Base-by-base conservation (phyloP, 2,329 filamentous ascomycete genomes). In the Alternaria burnsii region DNA sequence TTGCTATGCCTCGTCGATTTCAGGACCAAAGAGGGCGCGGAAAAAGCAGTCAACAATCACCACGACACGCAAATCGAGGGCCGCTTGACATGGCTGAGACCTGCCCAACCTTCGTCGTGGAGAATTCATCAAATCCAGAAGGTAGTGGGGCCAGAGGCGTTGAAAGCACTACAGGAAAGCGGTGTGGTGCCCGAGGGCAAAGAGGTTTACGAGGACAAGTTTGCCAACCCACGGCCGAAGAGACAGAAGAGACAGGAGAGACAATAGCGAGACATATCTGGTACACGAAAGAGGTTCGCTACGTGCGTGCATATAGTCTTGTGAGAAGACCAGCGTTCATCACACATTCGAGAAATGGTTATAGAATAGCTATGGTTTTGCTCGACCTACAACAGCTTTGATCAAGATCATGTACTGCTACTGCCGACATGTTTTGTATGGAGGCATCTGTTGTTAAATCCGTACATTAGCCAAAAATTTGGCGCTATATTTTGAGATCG, bases 1-100 rank as follows among this genome's bases (percentile, higher is more conserved):
- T 43, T 69, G 41, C 38, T 73, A 10, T 62, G 63, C 52, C 50
- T 55, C 24, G 53, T 73, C 7, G 71, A 74, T 34, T 73, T 74
- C 34, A 43, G 30, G n/a, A 69, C 71, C 4, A 73, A 67, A 32
- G 57, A 68, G 11, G 70, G 66, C 32, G 70, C 69, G 2, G 65
- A 71, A 1, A 51, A 59, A 9, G 71, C 69, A 30, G 52, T 65
- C 2, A 32, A 53, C 8, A 61, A 66, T 2, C 42, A 69, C 5
- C 38, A 72, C 41, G 43, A 64, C 2, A 67, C 52, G 1, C 40
- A 65, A n/a, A 57, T 71, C 10, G 60, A 70, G 36, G 67, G 61
- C 8, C 59, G 52, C 9, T 47, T 43, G 16, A 52, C 69, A 2
- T 56, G 55, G 47, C 28, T 70, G 6, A 38, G 20, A 30, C 14